Evolutionary conservation across 108 stramenopile genomes (phyloP).

Genomic region (Epithemia pelagica): DNA sequence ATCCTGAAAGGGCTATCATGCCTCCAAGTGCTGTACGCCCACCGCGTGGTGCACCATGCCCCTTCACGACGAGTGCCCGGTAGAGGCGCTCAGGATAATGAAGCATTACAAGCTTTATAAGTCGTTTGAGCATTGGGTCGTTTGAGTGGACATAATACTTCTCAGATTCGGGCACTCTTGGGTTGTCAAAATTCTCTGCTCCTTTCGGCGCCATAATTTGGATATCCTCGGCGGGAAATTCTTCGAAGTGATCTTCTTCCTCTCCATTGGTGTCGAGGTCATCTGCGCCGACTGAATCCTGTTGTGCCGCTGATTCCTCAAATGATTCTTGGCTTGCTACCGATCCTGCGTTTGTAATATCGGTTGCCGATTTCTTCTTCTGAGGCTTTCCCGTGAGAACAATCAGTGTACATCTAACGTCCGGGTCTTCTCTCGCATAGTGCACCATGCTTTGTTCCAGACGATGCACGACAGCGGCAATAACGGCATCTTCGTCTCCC

Average conservation of each 20-base stretch:
- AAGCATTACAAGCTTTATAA: constrained; percentile 24
- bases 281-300: constrained; percentile 2
- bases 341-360: not conserved
- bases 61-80: constrained; percentile 41
- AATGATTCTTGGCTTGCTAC: not conserved
- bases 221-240: not conserved
- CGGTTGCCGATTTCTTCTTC: not conserved
- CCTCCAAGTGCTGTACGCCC: constrained; percentile 13
- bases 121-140: constrained; percentile 19
- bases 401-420: constrained; percentile 39
- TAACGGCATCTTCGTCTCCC: constrained; percentile 40
- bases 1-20: constrained; percentile 8
- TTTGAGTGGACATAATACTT: constrained; percentile 48
- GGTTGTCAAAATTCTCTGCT: constrained; percentile 18
- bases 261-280: constrained; percentile 5
- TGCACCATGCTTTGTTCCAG: constrained; percentile 36
- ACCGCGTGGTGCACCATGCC: constrained; percentile 23
- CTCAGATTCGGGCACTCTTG: constrained; percentile 31
- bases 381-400: constrained; percentile 36
- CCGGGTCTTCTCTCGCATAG: constrained; percentile 18
- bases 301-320: not conserved
- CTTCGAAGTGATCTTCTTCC: constrained; percentile 12
- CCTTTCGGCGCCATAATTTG: not conserved
- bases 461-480: constrained; percentile 45
- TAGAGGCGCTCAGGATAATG: constrained; percentile 67